These are phyloP conservation scores for Euptelea pleiosperma DNA, from an alignment of 164 flowering plant species.

Conservation along the genomic window DNA sequence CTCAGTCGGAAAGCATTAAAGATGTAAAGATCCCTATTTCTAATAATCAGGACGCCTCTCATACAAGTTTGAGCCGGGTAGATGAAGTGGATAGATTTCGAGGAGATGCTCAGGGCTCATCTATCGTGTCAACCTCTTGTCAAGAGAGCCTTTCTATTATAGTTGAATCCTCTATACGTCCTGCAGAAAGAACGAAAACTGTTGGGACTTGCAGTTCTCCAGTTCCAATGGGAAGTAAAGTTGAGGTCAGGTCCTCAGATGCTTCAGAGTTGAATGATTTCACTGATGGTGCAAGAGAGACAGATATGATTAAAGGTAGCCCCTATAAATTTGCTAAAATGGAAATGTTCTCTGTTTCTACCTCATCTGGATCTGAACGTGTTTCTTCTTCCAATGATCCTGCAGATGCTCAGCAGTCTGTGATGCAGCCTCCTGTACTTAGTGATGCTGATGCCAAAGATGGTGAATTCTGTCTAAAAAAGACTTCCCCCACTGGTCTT, in stretches of 20 bases:
- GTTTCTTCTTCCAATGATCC: conserved; percentile 20
- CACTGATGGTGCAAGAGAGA: conserved; percentile 22
- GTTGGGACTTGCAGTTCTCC: conserved; percentile 18
- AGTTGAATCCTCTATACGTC: conserved; percentile 14
- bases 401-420: conserved; percentile 16
- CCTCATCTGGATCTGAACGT: conserved; percentile 17
- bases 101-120: conserved; percentile 11
- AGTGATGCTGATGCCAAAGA: conserved; percentile 23
- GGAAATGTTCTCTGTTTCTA: conserved; percentile 19
- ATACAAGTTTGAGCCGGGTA: conserved; percentile 3
- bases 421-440: conserved; percentile 17
- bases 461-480: conserved; percentile 9
- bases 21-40: conserved; percentile 10
- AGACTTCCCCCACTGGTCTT: conserved; percentile 4
- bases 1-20: neutral
- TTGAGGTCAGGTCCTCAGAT: conserved; percentile 21
- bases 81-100: conserved; percentile 10
- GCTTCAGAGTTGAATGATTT: conserved; percentile 16
- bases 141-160: conserved; percentile 4
- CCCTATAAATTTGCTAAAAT: conserved; percentile 16
- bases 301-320: conserved; percentile 13
- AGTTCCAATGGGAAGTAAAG: conserved; percentile 6
- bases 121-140: conserved; percentile 7
- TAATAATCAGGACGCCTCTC: conserved; percentile 4
- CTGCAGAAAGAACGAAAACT: conserved; percentile 7